Percentiles rank a stretch among this genome's conserved stretches.
phyloP scores from a whole-genome alignment of 1,139 yeast species.

The Yamadazyma friedrichii region DNA sequence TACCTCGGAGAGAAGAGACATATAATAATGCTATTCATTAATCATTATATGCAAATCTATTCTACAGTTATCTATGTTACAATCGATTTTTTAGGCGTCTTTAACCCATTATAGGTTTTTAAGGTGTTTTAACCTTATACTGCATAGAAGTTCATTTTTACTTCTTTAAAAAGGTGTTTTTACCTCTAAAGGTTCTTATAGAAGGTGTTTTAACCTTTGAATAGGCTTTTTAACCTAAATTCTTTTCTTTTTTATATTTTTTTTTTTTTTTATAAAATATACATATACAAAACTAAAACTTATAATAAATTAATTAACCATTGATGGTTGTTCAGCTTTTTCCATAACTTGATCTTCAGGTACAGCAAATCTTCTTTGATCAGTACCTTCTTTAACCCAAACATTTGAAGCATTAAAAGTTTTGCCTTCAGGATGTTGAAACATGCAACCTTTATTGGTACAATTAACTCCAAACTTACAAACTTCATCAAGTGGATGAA shows the following conservation, averaged over 20 bases:
- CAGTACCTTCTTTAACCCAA: slow-evolving; percentile 26
- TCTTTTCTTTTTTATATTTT: slow-evolving; percentile 18
- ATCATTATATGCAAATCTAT: slow-evolving; percentile 1
- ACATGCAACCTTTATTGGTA: slow-evolving; percentile 66
- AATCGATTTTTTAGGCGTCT: not conserved
- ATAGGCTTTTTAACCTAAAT: slow-evolving; percentile 15
- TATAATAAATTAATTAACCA: slow-evolving; percentile 6
- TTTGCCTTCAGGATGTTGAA: slow-evolving; percentile 78
- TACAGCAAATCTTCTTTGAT: slow-evolving; percentile 70
- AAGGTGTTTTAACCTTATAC: not conserved
- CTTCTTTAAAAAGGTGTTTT: not conserved
- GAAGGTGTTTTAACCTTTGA: slow-evolving; percentile 3
- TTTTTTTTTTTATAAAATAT: slow-evolving; percentile 15
- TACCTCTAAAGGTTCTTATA: slow-evolving; percentile 1
- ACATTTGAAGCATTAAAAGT: slow-evolving; percentile 15
- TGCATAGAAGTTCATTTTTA: too few relatives aligned
- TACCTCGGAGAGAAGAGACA: too few relatives aligned
- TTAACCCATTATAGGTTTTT: too few relatives aligned
- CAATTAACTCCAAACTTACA: slow-evolving; percentile 82
- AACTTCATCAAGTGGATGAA: slow-evolving; percentile 75
- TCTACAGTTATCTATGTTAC: not conserved
- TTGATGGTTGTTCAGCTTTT: slow-evolving; percentile 49
- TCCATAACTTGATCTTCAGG: slow-evolving; percentile 77
- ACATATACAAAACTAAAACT: slow-evolving; percentile 8
- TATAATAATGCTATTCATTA: not conserved